phyloP scores from a whole-genome alignment of 2,329 filamentous ascomycete species.

The Fusarium fujikuroi region DNA sequence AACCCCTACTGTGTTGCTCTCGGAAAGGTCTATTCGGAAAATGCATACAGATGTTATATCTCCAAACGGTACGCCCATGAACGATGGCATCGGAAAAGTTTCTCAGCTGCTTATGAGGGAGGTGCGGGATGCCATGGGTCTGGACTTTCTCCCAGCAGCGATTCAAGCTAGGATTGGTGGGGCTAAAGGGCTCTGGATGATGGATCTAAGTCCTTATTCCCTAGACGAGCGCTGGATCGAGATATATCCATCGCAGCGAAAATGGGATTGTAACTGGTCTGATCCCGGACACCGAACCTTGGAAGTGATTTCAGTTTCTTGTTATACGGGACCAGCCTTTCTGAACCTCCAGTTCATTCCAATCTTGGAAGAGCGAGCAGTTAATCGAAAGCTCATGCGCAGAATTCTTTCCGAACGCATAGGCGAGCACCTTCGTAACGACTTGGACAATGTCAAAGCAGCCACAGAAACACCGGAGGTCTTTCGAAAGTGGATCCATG shows the following conservation, averaged over 20 bases:
- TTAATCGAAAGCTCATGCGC: background rate
- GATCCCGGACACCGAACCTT: background rate
- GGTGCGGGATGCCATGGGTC: background rate
- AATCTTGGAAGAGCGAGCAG: background rate
- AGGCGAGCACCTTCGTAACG: background rate
- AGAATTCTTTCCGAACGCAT: background rate
- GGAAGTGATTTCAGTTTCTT: background rate
- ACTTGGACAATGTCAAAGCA: background rate
- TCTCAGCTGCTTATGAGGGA: background rate
- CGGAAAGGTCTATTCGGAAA: background rate
- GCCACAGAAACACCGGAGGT: background rate
- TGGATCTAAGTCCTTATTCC: background rate
- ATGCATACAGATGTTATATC: background rate
- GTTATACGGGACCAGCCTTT: background rate
- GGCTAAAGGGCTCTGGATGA: background rate
- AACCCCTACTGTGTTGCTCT: background rate
- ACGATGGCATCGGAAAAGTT: background rate
- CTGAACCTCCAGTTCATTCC: background rate
- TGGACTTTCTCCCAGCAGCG: background rate
- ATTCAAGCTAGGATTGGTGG: conserved; percentile 1
- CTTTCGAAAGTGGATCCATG: background rate
- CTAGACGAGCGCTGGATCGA: background rate
- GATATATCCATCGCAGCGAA: background rate
- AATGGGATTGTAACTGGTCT: background rate
- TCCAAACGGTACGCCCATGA: background rate